Base-by-base conservation (phyloP, 257 asterid genomes). In the Solanum pinnatisectum region DNA sequence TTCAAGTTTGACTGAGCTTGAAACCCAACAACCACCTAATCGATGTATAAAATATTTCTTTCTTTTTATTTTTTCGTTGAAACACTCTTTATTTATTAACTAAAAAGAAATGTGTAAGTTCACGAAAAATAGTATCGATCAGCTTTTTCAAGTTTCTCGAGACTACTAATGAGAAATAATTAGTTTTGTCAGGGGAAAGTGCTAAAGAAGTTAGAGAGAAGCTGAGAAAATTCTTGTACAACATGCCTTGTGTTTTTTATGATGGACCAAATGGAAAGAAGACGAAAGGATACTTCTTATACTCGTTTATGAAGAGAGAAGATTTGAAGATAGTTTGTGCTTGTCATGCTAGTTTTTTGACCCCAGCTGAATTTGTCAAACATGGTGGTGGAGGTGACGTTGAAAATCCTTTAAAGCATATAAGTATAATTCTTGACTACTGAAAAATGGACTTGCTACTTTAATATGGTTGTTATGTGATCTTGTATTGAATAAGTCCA, bases 311-410 rank as follows among this genome's bases (percentile, higher is more conserved):
- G 84, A 95, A 91, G 42, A 96, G 95, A 27, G 98, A 94, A 85
- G 97, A 93, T 9, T 94, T 94, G 33, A 94, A 88, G 60, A 96
- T 96, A 18, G 90, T 96, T 14, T 96, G 98, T 39, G 95, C 91
- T n/a, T 95, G 98, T 89, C 99, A 96, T 85, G 98, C 98, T 78
- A 65, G 23, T 70, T 94, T 93, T 63, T 89, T 94, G 6, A 90
- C 98, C 2, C 98, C 99, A 1, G 94, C 96, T 3, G 97, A 95
- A 85, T 96, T 96, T 83, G 87, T 94, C 27, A 91, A 88, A 91
- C 98, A 95, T 59, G 99, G 94, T 2, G 98, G 98, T 0, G 97
- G 97, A 5, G 91, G 87, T 1, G 94, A 93, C 16, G 97, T 94
- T 4, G 94, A 89, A 63, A 89, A 96, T 91, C 98, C 98, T 1